Evolutionary conservation across 805 yeast species (phyloP).

Genomic region (Cyberlindnera nakhonratchasimensis): DNA sequence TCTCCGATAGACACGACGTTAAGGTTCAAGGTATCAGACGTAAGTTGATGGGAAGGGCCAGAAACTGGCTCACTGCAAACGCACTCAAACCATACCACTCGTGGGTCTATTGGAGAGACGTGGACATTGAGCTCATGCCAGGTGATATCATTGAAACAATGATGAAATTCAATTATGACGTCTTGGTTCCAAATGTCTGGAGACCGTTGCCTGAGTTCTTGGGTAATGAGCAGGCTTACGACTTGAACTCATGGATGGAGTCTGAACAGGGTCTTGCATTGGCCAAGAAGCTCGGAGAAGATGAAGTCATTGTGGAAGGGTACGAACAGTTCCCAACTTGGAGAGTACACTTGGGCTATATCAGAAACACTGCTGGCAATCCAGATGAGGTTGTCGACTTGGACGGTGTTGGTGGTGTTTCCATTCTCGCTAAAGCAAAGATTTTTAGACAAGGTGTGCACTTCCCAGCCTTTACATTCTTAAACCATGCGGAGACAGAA

Average conservation of each 20-base stretch:
- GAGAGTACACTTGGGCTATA: conserved; percentile 77
- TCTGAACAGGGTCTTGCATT: conserved; percentile 68
- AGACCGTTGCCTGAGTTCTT: conserved; percentile 91
- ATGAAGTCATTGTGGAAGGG: conserved; percentile 86
- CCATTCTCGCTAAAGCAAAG: conserved; percentile 70
- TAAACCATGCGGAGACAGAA: conserved; percentile 85
- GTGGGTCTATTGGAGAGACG: conserved; percentile 92
- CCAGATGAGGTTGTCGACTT: conserved; percentile 61
- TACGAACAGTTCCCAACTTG: conserved; percentile 85
- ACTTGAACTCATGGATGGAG: conserved; percentile 95
- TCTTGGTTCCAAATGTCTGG: conserved; percentile 89
- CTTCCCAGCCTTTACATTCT: conserved; percentile 80
- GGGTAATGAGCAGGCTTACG: conserved; percentile 91
- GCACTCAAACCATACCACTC: conserved; percentile 81
- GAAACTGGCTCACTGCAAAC: conserved; percentile 76
- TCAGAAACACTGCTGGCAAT: conserved; percentile 58
- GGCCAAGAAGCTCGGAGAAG: conserved; percentile 64
- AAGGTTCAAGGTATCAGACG: conserved; percentile 83
- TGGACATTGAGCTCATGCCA: conserved; percentile 78
- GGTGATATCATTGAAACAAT: conserved; percentile 70
- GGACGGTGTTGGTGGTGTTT: conserved; percentile 89
- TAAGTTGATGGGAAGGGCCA: conserved; percentile 81
- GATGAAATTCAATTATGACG: conserved; percentile 68
- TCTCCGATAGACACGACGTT: conserved; percentile 78
- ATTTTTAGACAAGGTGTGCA: conserved; percentile 76